Percentiles rank a stretch among this genome's conserved stretches.
phyloP scores from a whole-genome alignment of 345 rosid species.

The Sonneratia alba region DNA sequence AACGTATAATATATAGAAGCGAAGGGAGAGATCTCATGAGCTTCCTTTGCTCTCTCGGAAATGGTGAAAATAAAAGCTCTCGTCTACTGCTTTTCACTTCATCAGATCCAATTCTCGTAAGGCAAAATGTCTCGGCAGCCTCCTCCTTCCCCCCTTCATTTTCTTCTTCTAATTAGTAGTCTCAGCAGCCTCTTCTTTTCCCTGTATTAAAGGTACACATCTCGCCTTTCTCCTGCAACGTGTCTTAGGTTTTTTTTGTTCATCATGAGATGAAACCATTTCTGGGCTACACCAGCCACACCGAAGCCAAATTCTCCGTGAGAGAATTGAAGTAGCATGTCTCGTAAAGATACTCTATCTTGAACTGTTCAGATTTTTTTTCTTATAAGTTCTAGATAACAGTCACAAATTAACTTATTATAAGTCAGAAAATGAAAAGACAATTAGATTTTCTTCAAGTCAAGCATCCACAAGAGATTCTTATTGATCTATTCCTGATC shows the following conservation, averaged over 20 bases:
- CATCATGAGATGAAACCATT: not conserved
- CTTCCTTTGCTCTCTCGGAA: not conserved
- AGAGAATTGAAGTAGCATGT: no score
- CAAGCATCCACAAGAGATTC: not conserved
- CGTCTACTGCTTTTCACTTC: not conserved
- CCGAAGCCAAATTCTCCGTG: not conserved
- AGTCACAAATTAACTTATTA: not conserved
- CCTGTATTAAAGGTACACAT: not conserved
- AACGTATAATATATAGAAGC: not conserved
- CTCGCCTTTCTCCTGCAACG: no score
- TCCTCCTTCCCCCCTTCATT: no score
- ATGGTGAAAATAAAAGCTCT: not conserved
- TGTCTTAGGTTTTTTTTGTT: not conserved
- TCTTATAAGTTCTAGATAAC: not conserved
- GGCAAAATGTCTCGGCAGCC: conserved; percentile 1
- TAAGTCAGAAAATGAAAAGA: no score
- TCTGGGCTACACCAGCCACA: not conserved
- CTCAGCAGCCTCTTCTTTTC: not conserved
- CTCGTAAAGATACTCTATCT: no score
- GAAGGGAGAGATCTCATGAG: not conserved
- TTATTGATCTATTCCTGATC: not conserved
- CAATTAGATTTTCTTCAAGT: not conserved
- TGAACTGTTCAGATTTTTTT: no score
- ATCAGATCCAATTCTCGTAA: conserved; percentile 11
- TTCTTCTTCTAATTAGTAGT: no score